These are phyloP conservation scores for Firmiana major DNA, from an alignment of 345 rosid species.

Conservation along the genomic window DNA sequence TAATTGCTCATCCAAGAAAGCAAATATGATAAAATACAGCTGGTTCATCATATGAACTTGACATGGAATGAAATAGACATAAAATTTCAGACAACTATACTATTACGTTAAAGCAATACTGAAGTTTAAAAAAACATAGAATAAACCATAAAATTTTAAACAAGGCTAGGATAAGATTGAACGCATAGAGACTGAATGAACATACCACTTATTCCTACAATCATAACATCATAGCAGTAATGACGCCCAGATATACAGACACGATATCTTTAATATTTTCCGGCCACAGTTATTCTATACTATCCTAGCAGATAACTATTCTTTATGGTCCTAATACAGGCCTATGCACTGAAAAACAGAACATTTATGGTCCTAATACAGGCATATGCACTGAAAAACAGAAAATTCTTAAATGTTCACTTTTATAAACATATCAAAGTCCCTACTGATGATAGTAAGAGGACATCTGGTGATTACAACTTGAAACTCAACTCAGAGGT, in stretches of 20 bases:
- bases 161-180: background rate
- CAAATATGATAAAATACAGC: background rate
- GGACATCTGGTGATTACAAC: background rate
- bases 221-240: background rate
- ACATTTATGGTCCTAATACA: background rate
- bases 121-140: background rate
- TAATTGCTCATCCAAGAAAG: background rate
- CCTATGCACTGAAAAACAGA: background rate
- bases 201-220: background rate
- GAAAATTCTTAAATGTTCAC: background rate
- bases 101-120: background rate
- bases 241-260: background rate
- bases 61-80: background rate
- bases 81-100: background rate
- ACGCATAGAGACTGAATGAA: background rate
- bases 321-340: background rate
- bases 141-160: background rate
- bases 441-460: background rate
- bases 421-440: background rate
- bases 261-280: background rate
- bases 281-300: background rate
- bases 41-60: background rate
- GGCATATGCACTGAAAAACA: background rate
- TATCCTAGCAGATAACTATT: background rate
- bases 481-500: background rate